Base-by-base conservation (phyloP, 164 flowering plant species). In the Warburgia ugandensis region DNA sequence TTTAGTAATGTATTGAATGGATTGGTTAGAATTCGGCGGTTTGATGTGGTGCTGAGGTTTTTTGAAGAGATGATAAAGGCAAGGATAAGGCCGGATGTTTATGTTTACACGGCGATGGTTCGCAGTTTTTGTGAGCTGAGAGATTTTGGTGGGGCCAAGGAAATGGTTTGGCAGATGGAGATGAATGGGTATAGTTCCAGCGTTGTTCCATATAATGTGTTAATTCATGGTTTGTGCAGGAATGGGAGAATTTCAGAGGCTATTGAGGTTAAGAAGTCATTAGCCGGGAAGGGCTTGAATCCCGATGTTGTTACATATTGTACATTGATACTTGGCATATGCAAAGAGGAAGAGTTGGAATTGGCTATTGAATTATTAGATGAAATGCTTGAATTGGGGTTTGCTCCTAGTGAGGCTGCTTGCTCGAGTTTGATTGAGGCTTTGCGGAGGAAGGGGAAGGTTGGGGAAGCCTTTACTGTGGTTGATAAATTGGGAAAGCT, bases 141-240 rank as follows among this genome's bases (percentile, higher is more conserved):
- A 56, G 77, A 87, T 62, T 70, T 78, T 42, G 55, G 14, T 55
- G 59, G 68, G 59, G 95, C 83, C 0, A 70, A 52, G 58, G 78
- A 68, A 48, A 48, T 73, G 54, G 43, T 91, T 43, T 2, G 16
- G 30, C 29, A 43, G 63, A 69, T 74, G 71, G 96, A 86, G 60
- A 37, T 26, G 23, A 67, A 49, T 55, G 79, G 71, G 26, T 62
- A 73, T 52, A 64, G 58, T 3, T 59, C 74, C 57, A 81, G 65
- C 71, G 59, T 86, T 19, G 84, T 81, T 4, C 40, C 65, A 3
- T 83, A 81, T 59, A 91, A 91, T 75, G 77, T 76, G 48, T 60
- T 86, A 69, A 83, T 91, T 48, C 77, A 77, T 48, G 87, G 90
- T 11, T 73, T 89, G 16, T 89, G 94, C 60, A 86, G 72, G 70